Conservation (phyloP, 805 yeast genomes). For the Starmerella vitae region DNA sequence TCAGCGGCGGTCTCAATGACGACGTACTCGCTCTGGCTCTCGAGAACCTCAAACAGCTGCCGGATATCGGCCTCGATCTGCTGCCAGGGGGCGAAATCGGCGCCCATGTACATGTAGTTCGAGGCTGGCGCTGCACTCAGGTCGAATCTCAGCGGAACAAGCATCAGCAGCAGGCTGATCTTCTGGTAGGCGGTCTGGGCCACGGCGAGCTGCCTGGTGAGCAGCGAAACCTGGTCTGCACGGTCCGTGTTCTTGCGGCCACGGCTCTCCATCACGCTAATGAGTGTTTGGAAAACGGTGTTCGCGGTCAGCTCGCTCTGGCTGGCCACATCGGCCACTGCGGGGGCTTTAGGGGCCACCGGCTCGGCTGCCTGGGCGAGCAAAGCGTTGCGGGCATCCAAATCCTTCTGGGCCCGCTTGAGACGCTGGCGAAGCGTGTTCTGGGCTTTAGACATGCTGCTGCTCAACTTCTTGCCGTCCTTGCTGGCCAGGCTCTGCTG, state of each 20-base stretch:
- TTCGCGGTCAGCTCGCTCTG: constrained; percentile 29
- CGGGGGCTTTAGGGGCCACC: constrained; percentile 20
- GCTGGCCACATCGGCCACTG: constrained; percentile 25
- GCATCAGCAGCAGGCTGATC: constrained; percentile 62
- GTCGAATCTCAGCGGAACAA: constrained; percentile 83
- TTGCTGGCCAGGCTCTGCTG: constrained; percentile 52
- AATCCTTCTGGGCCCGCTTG: constrained; percentile 63
- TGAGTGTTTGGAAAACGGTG: constrained; percentile 57
- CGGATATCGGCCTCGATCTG: constrained; percentile 49
- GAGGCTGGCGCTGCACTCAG: constrained; percentile 63
- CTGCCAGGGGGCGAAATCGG: constrained; percentile 41
- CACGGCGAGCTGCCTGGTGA: constrained; percentile 44
- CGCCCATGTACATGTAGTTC: constrained; percentile 9
- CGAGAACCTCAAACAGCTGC: constrained; percentile 53
- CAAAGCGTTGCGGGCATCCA: constrained; percentile 34
- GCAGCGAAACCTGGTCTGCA: constrained; percentile 54
- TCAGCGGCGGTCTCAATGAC: constrained; percentile 78
- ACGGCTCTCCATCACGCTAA: constrained; percentile 69
- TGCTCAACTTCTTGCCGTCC: constrained; percentile 58
- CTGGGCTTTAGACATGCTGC: constrained; percentile 70
- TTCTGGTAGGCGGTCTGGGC: constrained; percentile 57
- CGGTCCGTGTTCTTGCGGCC: constrained; percentile 92
- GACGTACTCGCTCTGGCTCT: constrained; percentile 46
- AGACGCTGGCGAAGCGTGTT: constrained; percentile 81
- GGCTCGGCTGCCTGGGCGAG: constrained; percentile 27